Percentiles rank a stretch among this genome's conserved stretches.
These are phyloP conservation scores for Flagelloscypha sp. DNA, from an alignment of 768 basidiomycete species.

Conservation along the genomic window DNA sequence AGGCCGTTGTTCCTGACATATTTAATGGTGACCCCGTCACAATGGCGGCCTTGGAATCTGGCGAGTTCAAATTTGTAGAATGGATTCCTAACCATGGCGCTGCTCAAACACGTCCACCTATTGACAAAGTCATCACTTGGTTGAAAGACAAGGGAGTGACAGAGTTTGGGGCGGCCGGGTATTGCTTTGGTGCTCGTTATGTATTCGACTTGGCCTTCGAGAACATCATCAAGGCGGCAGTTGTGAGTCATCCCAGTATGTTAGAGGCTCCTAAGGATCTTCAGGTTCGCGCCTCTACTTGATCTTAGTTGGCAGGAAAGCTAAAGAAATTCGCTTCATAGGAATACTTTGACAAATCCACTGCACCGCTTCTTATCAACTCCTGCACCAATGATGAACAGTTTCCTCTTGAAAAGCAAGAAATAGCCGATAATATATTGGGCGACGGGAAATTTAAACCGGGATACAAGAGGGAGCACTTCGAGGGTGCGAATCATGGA, in stretches of 20 bases:
- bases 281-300: too few relatives aligned
- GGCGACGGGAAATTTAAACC: constrained; percentile 26
- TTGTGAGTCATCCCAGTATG: constrained; percentile 27
- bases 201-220: constrained; percentile 23
- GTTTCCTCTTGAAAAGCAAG: constrained; percentile 42
- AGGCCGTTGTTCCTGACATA: constrained; percentile 12
- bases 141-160: constrained; percentile 28
- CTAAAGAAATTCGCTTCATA: too few relatives aligned
- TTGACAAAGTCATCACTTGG: constrained; percentile 23
- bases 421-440: constrained; percentile 27
- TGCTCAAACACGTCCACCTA: constrained; percentile 20
- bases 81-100: constrained; percentile 22
- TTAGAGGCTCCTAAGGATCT: constrained; percentile 27
- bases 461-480: constrained; percentile 27
- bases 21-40: constrained; percentile 11
- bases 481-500: constrained; percentile 25
- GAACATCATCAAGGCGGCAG: constrained; percentile 19
- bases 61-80: too few relatives aligned
- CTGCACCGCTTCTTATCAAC: constrained; percentile 60
- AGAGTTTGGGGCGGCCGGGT: constrained; percentile 26
- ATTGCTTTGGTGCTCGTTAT: constrained; percentile 30
- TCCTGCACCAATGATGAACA: constrained; percentile 44
- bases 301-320: too few relatives aligned
- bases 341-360: constrained; percentile 39
- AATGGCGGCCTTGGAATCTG: too few relatives aligned